Evolutionary conservation across 208 protist genomes (phyloP).

Genomic region (Histomonas meleagridis): DNA sequence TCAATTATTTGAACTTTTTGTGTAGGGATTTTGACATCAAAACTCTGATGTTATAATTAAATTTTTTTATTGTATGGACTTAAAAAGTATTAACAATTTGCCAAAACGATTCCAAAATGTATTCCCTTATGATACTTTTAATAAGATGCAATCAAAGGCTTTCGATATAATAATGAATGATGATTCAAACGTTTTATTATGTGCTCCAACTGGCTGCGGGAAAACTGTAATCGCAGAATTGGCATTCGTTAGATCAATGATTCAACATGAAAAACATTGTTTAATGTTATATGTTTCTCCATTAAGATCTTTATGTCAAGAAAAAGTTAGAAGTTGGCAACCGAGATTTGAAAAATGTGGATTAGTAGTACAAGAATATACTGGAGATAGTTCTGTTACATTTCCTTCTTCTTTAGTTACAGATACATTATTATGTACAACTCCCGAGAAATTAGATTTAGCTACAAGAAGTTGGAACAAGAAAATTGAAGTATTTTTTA

Average conservation of each 20-base stretch:
- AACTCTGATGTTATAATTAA: too few species aligned
- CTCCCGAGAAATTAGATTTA: conserved; percentile 33
- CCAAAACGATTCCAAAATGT: not conserved
- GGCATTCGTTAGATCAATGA: conserved; percentile 35
- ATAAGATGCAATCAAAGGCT: conserved; percentile 37
- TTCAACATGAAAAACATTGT: not conserved
- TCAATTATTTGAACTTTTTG: too few species aligned
- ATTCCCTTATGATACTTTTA: conserved; percentile 45
- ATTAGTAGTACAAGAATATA: conserved; percentile 39
- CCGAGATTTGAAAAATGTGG: conserved; percentile 35
- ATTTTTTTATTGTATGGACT: too few species aligned
- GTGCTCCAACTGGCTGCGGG: conserved; percentile 44
- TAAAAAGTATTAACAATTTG: not conserved
- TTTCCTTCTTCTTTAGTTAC: not conserved
- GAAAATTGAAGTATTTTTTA: conserved; percentile 49
- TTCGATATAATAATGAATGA: conserved; percentile 36
- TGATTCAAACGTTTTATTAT: conserved; percentile 38
- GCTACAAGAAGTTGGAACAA: conserved; percentile 47
- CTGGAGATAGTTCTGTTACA: conserved; percentile 38
- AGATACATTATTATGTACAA: not conserved
- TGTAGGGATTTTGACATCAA: too few species aligned
- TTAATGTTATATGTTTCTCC: conserved; percentile 43
- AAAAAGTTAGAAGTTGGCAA: conserved; percentile 39
- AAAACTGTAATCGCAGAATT: conserved; percentile 48
- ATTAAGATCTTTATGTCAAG: conserved; percentile 46